These are phyloP conservation scores for Singerocomus inundabilis DNA, from an alignment of 1,284 basidiomycete genomes.

Conservation along the genomic window DNA sequence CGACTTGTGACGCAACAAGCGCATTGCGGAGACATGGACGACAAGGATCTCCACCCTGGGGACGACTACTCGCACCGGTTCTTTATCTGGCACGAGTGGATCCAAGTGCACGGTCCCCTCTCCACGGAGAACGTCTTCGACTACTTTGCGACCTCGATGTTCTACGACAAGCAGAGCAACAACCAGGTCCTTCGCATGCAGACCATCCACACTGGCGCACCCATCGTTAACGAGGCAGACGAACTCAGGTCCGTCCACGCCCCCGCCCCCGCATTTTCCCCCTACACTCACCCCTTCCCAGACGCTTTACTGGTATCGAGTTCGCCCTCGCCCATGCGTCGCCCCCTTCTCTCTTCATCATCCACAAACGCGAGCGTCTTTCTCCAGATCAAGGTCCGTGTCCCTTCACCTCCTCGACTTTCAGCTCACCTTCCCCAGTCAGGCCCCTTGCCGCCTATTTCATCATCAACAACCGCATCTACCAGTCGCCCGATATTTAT, in stretches of 20 bases:
- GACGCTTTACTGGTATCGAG: conserved; percentile 80
- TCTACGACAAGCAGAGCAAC: conserved; percentile 88
- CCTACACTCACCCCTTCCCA: conserved; percentile 30
- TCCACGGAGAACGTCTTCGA: conserved; percentile 77
- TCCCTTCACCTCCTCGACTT: neutral
- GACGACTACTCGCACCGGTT: conserved; percentile 78
- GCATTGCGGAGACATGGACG: conserved; percentile 66
- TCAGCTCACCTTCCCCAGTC: conserved; percentile 41
- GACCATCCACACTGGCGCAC: conserved; percentile 74
- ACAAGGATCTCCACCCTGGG: conserved; percentile 69
- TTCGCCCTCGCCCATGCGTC: conserved; percentile 77
- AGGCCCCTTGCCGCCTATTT: conserved; percentile 78
- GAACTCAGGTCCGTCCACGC: conserved; percentile 72
- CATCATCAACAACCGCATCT: conserved; percentile 82
- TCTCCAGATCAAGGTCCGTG: conserved; percentile 75
- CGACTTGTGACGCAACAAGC: conserved; percentile 79
- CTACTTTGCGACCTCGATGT: conserved; percentile 83
- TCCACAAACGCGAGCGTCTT: conserved; percentile 80
- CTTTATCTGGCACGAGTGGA: conserved; percentile 87
- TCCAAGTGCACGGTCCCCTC: conserved; percentile 71
- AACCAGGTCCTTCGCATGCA: conserved; percentile 89
- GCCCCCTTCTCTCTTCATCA: conserved; percentile 78
- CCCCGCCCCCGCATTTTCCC: neutral
- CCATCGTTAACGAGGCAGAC: conserved; percentile 70
- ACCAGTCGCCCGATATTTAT: conserved; percentile 82